phyloP scores from a whole-genome alignment of 306 rosid genomes.

The Pyrus bretschneideri region DNA sequence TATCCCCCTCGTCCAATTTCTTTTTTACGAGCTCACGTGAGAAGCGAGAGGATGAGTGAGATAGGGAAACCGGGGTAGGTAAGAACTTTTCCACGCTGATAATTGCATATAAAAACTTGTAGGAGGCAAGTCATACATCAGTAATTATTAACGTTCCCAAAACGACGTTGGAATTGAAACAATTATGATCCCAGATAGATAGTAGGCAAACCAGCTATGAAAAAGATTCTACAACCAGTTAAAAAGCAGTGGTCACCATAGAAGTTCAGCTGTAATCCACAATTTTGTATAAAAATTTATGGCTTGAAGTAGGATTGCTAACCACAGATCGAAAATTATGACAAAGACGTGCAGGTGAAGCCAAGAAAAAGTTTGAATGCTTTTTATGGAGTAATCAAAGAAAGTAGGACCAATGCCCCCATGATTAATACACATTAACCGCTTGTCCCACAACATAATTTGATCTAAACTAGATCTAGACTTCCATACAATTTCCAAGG shows the following conservation, averaged over 20 bases:
- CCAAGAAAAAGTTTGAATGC: not conserved
- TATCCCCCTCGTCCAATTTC: not conserved
- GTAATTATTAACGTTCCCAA: not conserved
- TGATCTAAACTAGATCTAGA: not conserved
- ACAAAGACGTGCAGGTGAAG: not conserved
- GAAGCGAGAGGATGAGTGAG: not conserved
- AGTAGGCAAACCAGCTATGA: constrained; percentile 23
- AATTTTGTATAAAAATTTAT: not conserved
- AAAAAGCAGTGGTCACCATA: constrained; percentile 1
- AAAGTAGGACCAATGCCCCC: not conserved
- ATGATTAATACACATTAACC: not conserved
- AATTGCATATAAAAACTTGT: not conserved
- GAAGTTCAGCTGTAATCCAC: constrained; percentile 3
- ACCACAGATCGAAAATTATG: not conserved
- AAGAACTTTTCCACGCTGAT: not conserved
- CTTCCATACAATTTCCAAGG: not conserved
- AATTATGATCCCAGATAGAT: not conserved
- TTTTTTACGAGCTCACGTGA: not conserved
- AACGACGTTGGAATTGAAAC: not conserved
- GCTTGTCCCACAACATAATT: not conserved
- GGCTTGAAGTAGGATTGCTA: not conserved
- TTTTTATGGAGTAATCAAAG: not conserved
- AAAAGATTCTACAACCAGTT: constrained; percentile 8
- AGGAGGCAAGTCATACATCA: not conserved
- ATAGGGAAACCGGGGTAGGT: not conserved